Evolutionary conservation across 148 eudicot genomes (phyloP), one percentile per base, ranked within the genome.

Genomic region (Hydrangea macrophylla): DNA sequence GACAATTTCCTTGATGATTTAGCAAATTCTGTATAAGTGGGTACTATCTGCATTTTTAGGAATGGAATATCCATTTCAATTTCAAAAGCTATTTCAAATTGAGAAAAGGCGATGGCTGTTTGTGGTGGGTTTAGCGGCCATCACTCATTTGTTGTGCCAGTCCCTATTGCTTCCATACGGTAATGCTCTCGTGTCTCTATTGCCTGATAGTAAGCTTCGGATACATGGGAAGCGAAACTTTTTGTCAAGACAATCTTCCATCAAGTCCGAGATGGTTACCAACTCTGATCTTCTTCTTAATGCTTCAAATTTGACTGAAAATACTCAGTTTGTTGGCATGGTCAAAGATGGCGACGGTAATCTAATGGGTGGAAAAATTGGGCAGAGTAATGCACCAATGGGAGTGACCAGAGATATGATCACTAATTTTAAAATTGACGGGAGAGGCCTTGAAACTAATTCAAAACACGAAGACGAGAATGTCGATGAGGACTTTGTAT

Each of bases 91-190:
- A 9, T 69, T 74, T 66, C 96, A 73, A 56, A 70, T 75, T 62
- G 86, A 79, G 71, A 86, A 72, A 39, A 85, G 74, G 76, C 81
- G 75, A 75, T 79, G 80, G 87, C 37, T 85, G 45, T 73, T 87
- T 9, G 62, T 85, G 68, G 74, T 86, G 75, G 78, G 75, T 73
- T 66, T 87, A 63, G 83, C 90, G 68, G 90, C 87, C 39, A 3
- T 84, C 9, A 83, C 91, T 70, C 89, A 81, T 70, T 74, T 89
- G 37, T 67, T 90, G 54, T 87, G 90, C 70, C 96, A 92, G 58
- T 76, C 81, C 33, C 65, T 88, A 56, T 73, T 86, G 89, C 78
- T 90, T 68, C 92, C 96, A 1, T 89, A 85, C 73, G 87, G 84
- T 15, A 78, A 59, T 70, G 82, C 83, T 55, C 78, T 86, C 60